Base-by-base conservation (phyloP, 75 land plant genomes). In the Pinus albicaulis region DNA sequence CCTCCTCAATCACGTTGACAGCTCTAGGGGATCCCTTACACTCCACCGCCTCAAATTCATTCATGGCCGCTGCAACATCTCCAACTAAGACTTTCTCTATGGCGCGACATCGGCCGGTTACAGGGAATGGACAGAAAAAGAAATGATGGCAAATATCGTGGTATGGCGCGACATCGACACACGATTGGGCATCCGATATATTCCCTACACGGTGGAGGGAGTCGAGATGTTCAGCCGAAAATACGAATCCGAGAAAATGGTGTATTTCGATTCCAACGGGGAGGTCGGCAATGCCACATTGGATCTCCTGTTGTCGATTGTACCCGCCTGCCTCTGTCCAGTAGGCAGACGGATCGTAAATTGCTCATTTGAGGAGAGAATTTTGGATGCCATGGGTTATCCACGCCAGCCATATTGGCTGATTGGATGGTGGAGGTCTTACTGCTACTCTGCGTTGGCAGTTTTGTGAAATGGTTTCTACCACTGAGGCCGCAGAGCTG, bases 11-110 rank as follows among this genome's bases (percentile, higher is more conserved):
- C 84, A 82, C 41, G 82, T 79, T 48, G 84, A 82, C 75, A 74
- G 82, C 56, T 60, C 19, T 52, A 55, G 84, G 16, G 84, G 82
- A 1, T 62, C 77, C 16, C 72, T 68, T 26, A 77, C 84, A 12
- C 57, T 82, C 14, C 76, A 72, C n/a, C 76, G 84, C 57, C 55
- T 82, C 59, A 82, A 82, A 59, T 64, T 68, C 72, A 83, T 83
- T 26, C 84, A 83, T 59, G 55, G 28, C 56, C 34, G 24, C 0
- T 74, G 56, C 74, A 52, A 26, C 24, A 83, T 79, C 62, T 23
- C 73, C 7, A 83, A 83, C 20, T 26, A 56, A 3, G 82, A 79
- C 31, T 76, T 52, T 36, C 56, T 83, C 23, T 75, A 75, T 36
- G 53, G 64, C 10, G 66, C 73, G 11, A 36, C 76, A 55, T 75